phyloP scores from a whole-genome alignment of 2,329 filamentous ascomycete species.

The Karstenula rhodostoma region DNA sequence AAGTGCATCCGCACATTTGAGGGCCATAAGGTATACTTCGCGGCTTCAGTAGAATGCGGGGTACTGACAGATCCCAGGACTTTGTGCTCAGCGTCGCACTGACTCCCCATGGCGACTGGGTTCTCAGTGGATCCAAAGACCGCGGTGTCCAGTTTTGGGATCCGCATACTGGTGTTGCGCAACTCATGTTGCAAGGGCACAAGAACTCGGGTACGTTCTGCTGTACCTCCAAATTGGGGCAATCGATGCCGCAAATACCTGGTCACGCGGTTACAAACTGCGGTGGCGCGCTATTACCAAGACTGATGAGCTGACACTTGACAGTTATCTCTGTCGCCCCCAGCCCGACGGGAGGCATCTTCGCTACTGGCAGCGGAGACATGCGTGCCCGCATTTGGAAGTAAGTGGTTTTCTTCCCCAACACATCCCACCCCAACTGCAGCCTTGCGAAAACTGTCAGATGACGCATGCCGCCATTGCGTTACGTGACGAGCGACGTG shows the following conservation, averaged over 20 bases:
- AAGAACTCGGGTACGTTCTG: conserved; percentile 79
- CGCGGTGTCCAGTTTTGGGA: conserved; percentile 99
- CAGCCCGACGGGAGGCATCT: conserved; percentile 85
- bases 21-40: conserved; percentile 79
- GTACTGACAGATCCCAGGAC: conserved; percentile 64
- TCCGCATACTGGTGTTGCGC: conserved; percentile 87
- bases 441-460: conserved; percentile 3
- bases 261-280: neutral
- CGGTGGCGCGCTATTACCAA: neutral
- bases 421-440: conserved; percentile 4
- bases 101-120: conserved; percentile 93
- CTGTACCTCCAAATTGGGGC: neutral
- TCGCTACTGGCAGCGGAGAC: conserved; percentile 96
- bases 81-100: conserved; percentile 96
- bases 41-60: neutral
- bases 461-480: conserved; percentile 6
- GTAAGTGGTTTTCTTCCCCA: conserved; percentile 49
- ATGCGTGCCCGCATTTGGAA: conserved; percentile 99
- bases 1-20: conserved; percentile 98
- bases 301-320: conserved; percentile 25
- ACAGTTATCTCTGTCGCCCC: conserved; percentile 94
- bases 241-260: neutral
- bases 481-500: conserved; percentile 11
- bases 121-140: conserved; percentile 96
- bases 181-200: conserved; percentile 98